A percentile compares a stretch with the other conserved stretches of the same genome.
Conservation (phyloP, 2,329 filamentous ascomycete genomes). For the Neonectria punicea region DNA sequence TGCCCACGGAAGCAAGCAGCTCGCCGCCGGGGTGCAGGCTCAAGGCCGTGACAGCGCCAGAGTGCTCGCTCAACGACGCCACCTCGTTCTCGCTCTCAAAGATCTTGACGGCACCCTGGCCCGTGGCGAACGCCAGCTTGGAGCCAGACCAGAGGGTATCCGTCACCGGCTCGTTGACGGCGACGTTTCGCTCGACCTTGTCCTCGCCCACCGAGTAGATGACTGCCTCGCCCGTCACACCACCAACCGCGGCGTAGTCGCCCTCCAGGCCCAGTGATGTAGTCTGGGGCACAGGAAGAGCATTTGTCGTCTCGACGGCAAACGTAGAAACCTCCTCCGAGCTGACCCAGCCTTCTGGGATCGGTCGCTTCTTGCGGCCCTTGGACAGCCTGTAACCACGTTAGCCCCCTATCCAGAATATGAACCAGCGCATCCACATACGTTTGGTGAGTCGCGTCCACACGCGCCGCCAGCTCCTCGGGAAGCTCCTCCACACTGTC, state of each 20-base stretch:
- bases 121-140: conserved; percentile 77
- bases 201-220: conserved; percentile 79
- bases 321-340: conserved; percentile 72
- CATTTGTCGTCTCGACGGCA: conserved; percentile 55
- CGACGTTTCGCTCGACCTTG: conserved; percentile 73
- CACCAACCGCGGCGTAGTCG: conserved; percentile 77
- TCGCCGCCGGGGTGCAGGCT: conserved; percentile 85
- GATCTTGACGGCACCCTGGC: conserved; percentile 82
- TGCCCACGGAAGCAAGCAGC: conserved; percentile 86
- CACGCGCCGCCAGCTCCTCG: conserved; percentile 74
- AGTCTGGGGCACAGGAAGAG: conserved; percentile 59
- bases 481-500: conserved; percentile 80
- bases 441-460: conserved; percentile 84
- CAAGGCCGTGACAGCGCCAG: conserved; percentile 81
- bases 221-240: conserved; percentile 77
- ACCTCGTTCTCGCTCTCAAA: conserved; percentile 78
- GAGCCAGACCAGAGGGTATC: conserved; percentile 71
- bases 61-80: conserved; percentile 81
- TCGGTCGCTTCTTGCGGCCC: conserved; percentile 86
- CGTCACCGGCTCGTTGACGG: conserved; percentile 76
- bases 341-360: conserved; percentile 87
- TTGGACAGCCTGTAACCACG: conserved; percentile 76
- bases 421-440: conserved; percentile 57
- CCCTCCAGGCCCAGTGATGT: conserved; percentile 64
- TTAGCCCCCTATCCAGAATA: conserved; percentile 17